Evolutionary conservation across 352 stramenopile genomes (phyloP).

Genomic region (Pythium phragmiticola): DNA sequence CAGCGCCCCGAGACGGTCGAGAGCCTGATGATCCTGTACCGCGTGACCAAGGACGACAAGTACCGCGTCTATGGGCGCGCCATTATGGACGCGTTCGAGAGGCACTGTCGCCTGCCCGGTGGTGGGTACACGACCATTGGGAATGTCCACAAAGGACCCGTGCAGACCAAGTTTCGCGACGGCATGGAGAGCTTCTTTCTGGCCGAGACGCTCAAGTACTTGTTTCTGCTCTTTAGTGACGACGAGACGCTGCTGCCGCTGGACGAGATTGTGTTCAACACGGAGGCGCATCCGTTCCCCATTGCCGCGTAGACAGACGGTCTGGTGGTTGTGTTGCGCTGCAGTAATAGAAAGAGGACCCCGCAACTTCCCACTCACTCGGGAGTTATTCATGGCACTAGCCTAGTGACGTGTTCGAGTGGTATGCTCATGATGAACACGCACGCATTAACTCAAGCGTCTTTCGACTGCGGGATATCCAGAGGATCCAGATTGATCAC

Average conservation of each 20-base stretch:
- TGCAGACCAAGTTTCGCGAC: slow-evolving; percentile 47
- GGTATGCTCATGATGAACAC: no score
- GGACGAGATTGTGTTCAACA: slow-evolving; percentile 89
- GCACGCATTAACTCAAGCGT: no score
- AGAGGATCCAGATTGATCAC: no score
- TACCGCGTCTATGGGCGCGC: slow-evolving; percentile 83
- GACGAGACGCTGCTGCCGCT: slow-evolving; percentile 71
- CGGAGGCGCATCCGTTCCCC: slow-evolving; percentile 83
- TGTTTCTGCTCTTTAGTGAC: slow-evolving; percentile 90
- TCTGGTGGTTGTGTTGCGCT: neutral
- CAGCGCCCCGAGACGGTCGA: slow-evolving; percentile 92
- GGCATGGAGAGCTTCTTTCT: slow-evolving; percentile 93
- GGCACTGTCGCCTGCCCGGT: slow-evolving; percentile 58
- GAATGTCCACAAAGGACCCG: slow-evolving; percentile 51
- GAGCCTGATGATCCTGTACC: slow-evolving; percentile 91
- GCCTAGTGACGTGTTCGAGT: no score
- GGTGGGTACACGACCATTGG: slow-evolving; percentile 65
- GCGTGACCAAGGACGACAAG: slow-evolving; percentile 85
- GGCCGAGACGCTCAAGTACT: slow-evolving; percentile 93
- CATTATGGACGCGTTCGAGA: slow-evolving; percentile 88
- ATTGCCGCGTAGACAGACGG: slow-evolving; percentile 28
- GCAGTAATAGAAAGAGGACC: no score
- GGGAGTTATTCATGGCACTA: no score
- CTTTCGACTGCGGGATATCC: no score
- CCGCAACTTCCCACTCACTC: no score